These are phyloP conservation scores for Omphalea diandra DNA, from an alignment of 441 rosid species.

Conservation along the genomic window DNA sequence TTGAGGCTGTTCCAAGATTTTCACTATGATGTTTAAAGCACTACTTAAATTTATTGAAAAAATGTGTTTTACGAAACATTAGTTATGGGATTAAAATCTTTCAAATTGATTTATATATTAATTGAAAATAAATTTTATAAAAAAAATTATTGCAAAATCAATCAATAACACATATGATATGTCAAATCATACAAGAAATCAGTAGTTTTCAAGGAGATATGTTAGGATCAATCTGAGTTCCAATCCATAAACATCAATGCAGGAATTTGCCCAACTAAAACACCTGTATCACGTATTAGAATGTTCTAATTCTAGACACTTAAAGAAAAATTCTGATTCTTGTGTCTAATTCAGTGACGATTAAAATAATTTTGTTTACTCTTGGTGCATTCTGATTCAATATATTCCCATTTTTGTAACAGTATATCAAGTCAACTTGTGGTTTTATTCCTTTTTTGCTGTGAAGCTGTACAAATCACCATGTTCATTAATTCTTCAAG, in stretches of 20 bases:
- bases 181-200: neutral
- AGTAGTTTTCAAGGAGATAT: neutral
- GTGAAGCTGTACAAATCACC: no score
- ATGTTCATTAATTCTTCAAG: neutral
- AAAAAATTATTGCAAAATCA: no score
- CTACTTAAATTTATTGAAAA: no score
- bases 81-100: no score
- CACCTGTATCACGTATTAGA: neutral
- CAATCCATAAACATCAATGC: neutral
- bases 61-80: no score
- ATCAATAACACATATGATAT: neutral
- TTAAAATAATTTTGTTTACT: neutral
- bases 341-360: no score
- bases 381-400: constrained; percentile 4
- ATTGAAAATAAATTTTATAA: no score
- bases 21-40: no score
- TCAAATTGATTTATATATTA: no score
- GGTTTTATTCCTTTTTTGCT: constrained; percentile 6
- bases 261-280: neutral
- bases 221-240: neutral
- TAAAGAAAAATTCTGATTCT: no score
- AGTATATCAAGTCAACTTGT: constrained; percentile 21
- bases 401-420: no score
- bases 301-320: constrained; percentile 14
- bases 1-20: no score